Evolutionary conservation across 116 monocot genomes (phyloP).

Genomic region (Papilionanthe hybrid): DNA sequence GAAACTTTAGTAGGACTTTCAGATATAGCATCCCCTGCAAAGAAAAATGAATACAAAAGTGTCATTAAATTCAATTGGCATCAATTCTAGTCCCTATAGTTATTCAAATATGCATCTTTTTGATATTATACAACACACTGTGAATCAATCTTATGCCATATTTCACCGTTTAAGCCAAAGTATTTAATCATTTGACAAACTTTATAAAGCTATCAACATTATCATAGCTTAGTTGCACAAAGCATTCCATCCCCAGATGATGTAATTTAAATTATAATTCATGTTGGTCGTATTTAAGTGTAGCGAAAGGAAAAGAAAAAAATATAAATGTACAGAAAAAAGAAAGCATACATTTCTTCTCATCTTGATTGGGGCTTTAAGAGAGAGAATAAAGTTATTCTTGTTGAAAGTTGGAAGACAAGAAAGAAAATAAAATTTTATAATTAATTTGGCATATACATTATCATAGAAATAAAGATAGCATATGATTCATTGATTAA

Average conservation of each 20-base stretch:
- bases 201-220: not conserved
- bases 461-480: too few species aligned
- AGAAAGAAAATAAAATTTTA: too few species aligned
- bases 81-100: not conserved
- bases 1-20: constrained; percentile 25
- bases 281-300: too few species aligned
- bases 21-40: constrained; percentile 15
- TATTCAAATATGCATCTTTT: not conserved
- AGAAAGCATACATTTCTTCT: too few species aligned
- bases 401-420: too few species aligned
- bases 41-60: not conserved
- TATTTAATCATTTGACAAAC: not conserved
- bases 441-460: too few species aligned
- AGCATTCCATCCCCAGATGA: not conserved
- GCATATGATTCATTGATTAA: too few species aligned
- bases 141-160: not conserved
- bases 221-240: not conserved
- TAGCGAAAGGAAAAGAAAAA: too few species aligned
- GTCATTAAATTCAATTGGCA: not conserved
- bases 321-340: too few species aligned
- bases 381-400: too few species aligned
- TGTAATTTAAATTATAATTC: too few species aligned
- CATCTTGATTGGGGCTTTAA: too few species aligned
- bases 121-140: not conserved
- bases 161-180: not conserved